Evolutionary conservation across 495 filamentous ascomycete genomes (phyloP), one percentile per base, ranked within the genome.

Genomic region (Daldinia caldariorum): DNA sequence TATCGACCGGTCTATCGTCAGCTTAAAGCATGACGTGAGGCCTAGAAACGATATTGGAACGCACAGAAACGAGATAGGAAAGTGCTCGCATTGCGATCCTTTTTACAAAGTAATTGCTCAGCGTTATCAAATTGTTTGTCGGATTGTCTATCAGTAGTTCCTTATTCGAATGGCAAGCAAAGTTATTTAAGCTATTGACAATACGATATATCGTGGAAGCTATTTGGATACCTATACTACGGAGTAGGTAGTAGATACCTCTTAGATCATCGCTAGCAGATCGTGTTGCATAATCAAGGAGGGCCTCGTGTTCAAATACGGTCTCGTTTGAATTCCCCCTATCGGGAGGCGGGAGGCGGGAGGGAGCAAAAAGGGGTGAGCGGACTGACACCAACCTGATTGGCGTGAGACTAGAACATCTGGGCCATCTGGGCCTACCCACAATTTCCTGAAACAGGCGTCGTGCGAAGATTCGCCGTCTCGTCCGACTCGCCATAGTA

Each of bases 21-120:
- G 69, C 69, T 59, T 71, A 71, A 66, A 63, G 47, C 69, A 63
- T 71, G 69, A 71, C 69, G 59, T 71, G 69, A 71, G 69, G 61
- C 35, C 10, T 31, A 43, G 26, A 22, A 57, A 35, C 56, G 60
- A 58, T 35, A 37, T 56, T 34, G 31, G 32, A 18, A 54, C 31
- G 61, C 39, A 70, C 37, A 26, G 12, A 0, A 56, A 57, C 67
- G 31, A 70, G 34, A 65, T 61, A 57, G 57, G 67, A 1, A 58
- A 61, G 39, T 13, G 29, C 10, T 47, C 20, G 26, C 38, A 58
- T 51, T 58, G 12, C 34, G 20, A 58, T 50, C 37, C 22, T 47
- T 37, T 22, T 31, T 20, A 69, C 26, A 4, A 34, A 26, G 51
- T 41, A 53, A 63, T 20, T 43, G 66, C 34, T 56, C 49, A 20